Conservation (phyloP, 2,329 filamentous ascomycete species). For the Amylocarpus encephaloides region DNA sequence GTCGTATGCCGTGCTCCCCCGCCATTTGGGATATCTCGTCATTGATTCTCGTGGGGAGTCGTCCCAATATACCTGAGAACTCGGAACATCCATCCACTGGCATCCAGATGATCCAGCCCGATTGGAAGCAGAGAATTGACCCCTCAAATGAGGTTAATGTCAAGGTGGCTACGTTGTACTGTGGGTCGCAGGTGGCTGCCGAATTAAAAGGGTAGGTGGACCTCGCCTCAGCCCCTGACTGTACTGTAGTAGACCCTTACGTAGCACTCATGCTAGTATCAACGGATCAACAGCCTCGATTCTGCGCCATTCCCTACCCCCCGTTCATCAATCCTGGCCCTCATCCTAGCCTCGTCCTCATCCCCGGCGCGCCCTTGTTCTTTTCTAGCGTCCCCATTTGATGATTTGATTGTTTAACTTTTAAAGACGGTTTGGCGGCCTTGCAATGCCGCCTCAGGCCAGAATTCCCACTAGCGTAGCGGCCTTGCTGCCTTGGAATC, state of each 20-base stretch:
- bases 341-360: background rate
- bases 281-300: background rate
- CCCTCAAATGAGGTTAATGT: slow-evolving; percentile 1
- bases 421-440: too few relatives aligned
- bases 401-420: too few relatives aligned
- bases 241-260: background rate
- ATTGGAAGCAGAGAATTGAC: slow-evolving; percentile 1
- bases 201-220: background rate
- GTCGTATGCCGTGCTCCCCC: too few relatives aligned
- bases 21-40: too few relatives aligned
- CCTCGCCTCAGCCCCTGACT: background rate
- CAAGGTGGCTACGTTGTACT: background rate
- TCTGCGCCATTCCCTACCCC: background rate
- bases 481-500: background rate
- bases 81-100: too few relatives aligned
- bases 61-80: too few relatives aligned
- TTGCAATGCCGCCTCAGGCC: too few relatives aligned
- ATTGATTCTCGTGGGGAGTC: too few relatives aligned
- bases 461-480: background rate
- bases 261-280: background rate
- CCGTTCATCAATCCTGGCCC: background rate
- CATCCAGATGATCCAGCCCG: background rate
- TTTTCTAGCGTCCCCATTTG: too few relatives aligned
- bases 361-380: too few relatives aligned
- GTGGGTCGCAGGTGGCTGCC: background rate